A percentile compares a stretch with the other conserved stretches of the same genome.
phyloP scores from a whole-genome alignment of 148 eudicot species.

The Vaccinium vitisidaea region DNA sequence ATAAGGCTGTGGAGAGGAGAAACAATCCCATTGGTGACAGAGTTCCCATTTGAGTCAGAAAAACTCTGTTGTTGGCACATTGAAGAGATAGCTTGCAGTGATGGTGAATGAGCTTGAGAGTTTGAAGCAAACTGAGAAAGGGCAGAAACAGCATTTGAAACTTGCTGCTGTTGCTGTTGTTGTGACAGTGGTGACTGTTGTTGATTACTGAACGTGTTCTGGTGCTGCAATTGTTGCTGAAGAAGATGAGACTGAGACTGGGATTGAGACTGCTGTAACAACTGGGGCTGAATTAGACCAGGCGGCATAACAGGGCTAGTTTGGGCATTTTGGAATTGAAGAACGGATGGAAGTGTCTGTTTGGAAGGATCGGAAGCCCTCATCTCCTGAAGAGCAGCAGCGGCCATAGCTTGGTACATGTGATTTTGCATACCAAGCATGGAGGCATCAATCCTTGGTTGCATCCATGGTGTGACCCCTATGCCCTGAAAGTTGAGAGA shows the following conservation, averaged over 20 bases:
- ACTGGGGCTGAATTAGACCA: slow-evolving; percentile 39
- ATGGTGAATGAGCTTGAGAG: slow-evolving; percentile 48
- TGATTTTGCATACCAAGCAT: slow-evolving; percentile 62
- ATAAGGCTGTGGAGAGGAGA: slow-evolving; percentile 64
- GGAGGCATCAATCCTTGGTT: slow-evolving; percentile 64
- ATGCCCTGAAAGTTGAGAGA: slow-evolving; percentile 73
- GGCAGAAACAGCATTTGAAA: slow-evolving; percentile 23
- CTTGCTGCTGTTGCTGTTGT: slow-evolving; percentile 37
- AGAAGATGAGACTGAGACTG: slow-evolving; percentile 46
- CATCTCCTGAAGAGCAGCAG: slow-evolving; percentile 66
- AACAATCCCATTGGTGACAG: slow-evolving; percentile 36
- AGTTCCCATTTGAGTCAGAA: slow-evolving; percentile 38
- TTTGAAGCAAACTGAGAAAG: slow-evolving; percentile 47
- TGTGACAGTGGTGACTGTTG: slow-evolving; percentile 44
- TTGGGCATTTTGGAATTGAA: slow-evolving; percentile 65
- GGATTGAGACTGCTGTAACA: slow-evolving; percentile 14
- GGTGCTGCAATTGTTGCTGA: slow-evolving; percentile 61
- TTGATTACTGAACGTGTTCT: slow-evolving; percentile 38
- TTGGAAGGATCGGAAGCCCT: slow-evolving; percentile 41
- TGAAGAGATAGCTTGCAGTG: slow-evolving; percentile 45
- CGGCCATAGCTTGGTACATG: slow-evolving; percentile 70
- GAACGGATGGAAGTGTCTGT: slow-evolving; percentile 36
- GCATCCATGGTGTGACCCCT: slow-evolving; percentile 71
- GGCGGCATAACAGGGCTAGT: slow-evolving; percentile 34
- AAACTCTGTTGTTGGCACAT: slow-evolving; percentile 42